Evolutionary conservation across 169 alveolate species (phyloP).

Genomic region (Babesia bovis): DNA sequence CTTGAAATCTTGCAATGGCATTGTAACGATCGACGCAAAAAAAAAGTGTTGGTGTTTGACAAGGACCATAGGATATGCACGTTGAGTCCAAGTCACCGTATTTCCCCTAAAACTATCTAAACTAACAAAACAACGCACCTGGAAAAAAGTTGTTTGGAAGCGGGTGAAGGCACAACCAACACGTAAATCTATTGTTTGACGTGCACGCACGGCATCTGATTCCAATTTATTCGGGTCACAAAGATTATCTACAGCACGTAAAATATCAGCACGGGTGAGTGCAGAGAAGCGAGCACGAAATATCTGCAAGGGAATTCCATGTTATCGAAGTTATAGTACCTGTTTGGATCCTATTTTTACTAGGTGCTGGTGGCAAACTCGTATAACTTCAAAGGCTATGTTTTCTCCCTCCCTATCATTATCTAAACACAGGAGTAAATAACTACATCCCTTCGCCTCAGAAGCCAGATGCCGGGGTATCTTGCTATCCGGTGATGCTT

Average conservation of each 20-base stretch:
- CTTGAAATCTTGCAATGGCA: conserved; percentile 86
- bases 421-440: conserved; percentile 96
- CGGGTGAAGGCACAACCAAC: conserved; percentile 80
- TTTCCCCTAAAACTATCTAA: conserved; percentile 64
- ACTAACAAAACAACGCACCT: conserved; percentile 38
- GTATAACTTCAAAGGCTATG: conserved; percentile 96
- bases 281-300: conserved; percentile 97
- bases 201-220: conserved; percentile 93
- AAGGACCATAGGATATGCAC: conserved; percentile 94
- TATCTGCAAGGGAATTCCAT: conserved; percentile 66
- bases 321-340: conserved; percentile 1
- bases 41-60: conserved; percentile 97
- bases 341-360: conserved; percentile 11
- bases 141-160: conserved; percentile 78
- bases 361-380: conserved; percentile 63
- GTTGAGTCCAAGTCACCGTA: conserved; percentile 84
- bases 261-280: conserved; percentile 89
- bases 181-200: conserved; percentile 93
- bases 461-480: conserved; percentile 84
- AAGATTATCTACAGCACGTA: conserved; percentile 83
- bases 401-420: conserved; percentile 99
- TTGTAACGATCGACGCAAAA: conserved; percentile 93
- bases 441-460: conserved; percentile 86
- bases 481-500: conserved; percentile 73
- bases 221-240: conserved; percentile 91